phyloP scores from a whole-genome alignment of 768 basidiomycete species.

The Leucocoprinus sp. region DNA sequence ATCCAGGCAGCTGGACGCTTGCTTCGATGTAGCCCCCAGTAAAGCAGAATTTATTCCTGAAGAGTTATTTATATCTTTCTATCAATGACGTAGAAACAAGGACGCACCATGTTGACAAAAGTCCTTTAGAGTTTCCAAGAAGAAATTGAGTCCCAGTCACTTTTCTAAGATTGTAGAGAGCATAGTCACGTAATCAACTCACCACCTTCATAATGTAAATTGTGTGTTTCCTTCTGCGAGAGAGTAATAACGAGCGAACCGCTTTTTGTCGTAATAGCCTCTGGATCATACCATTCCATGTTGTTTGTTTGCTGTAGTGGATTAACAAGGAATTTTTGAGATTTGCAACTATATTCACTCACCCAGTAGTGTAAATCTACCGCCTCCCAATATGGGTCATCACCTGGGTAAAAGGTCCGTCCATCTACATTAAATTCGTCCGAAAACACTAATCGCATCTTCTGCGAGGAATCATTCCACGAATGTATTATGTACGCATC shows the following conservation, averaged over 20 bases:
- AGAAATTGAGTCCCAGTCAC: constrained; percentile 1
- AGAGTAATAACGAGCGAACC: constrained; percentile 75
- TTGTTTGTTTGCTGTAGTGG: constrained; percentile 43
- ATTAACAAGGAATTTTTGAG: background rate
- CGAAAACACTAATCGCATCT: constrained; percentile 56
- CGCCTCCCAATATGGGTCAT: constrained; percentile 86
- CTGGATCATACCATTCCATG: constrained; percentile 85
- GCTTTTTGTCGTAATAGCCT: constrained; percentile 61
- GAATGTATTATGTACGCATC: constrained; percentile 46
- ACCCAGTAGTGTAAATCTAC: constrained; percentile 74
- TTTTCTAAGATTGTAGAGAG: constrained; percentile 17
- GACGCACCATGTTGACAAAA: constrained; percentile 36
- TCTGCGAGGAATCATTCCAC: constrained; percentile 44
- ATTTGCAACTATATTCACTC: background rate
- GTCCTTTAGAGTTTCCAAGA: constrained; percentile 24
- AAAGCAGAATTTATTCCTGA: constrained; percentile 86
- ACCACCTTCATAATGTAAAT: constrained; percentile 64
- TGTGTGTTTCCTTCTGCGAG: constrained; percentile 52
- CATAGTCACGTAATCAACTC: constrained; percentile 21
- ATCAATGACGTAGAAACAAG: background rate
- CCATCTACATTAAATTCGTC: constrained; percentile 75
- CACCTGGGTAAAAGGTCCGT: constrained; percentile 70
- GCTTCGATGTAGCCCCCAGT: constrained; percentile 72
- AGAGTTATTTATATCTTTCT: background rate
- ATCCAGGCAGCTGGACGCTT: constrained; percentile 56